Evolutionary conservation across 2,329 filamentous ascomycete species (phyloP), one percentile per base, ranked within the genome.

Genomic region (Botrytis elliptica): DNA sequence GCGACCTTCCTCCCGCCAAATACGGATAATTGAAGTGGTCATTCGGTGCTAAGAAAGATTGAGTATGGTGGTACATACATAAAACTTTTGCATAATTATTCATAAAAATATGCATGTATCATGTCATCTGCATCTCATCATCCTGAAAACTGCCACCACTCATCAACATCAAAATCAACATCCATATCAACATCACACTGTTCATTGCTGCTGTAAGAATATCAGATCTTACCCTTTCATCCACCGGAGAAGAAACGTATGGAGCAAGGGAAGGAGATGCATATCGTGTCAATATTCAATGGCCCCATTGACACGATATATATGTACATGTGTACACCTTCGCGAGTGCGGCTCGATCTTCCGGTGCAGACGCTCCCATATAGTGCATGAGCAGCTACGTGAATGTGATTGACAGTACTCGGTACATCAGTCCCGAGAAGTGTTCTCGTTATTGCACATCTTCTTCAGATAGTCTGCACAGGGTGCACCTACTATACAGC

Each of bases 401-500:
- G 36, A 42, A 22, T 42, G 7, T 18, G 52, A 40, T 38, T 57
- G 36, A 22, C 9, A 42, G 38, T 33, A 9, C 38, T 22, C 40
- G 46, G 46, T 40, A 55, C 5, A 42, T 14, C 36, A 55, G 46
- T 68, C 25, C 36, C 46, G 49, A 68, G 14, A 57, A 33, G 40
- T 33, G 49, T 68, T 68, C 65, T 68, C 36, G 65, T 33, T 57
- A 42, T 42, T 68, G 25, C n/a, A 42, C 25, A 57, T 57, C 9
- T 42, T 55, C 36, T 55, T 25, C 18, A 57, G 29, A 68, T 16
- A 57, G 36, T 57, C 25, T 68, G 25, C 16, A 29, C n/a, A 33
- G n/a, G 14, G 68, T 72, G 63, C 71, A 49, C 40, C 29, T 25
- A 14, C 68, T 57, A 67, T 68, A 46, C 63, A 72, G 62, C 71